A percentile compares a stretch with the other conserved stretches of the same genome.
Conservation (phyloP, 164 flowering plant species). For the Magnolia officinalis region DNA sequence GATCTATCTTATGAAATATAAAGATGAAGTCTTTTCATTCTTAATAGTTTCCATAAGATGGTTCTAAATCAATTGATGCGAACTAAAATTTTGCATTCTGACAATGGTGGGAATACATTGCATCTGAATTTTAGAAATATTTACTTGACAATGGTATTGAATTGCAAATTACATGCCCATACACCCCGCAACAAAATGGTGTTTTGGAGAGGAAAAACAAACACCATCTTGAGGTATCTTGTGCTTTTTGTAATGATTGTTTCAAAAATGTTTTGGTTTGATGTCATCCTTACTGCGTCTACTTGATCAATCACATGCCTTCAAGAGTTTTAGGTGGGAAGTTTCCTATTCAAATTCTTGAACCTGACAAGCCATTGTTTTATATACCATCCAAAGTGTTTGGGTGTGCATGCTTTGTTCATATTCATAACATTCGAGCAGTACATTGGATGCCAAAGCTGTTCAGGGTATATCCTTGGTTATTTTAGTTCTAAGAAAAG, state of each 20-base stretch:
- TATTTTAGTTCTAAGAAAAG: not conserved
- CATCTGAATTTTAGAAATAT: not conserved
- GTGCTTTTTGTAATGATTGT: not conserved
- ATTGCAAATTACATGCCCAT: not conserved
- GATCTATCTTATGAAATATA: not conserved
- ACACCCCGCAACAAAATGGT: not conserved
- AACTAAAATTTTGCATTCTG: not conserved
- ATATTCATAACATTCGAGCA: not conserved
- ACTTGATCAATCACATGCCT: not conserved
- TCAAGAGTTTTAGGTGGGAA: not conserved
- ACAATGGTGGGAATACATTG: not conserved
- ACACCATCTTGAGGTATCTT: not conserved
- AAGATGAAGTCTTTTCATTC: not conserved
- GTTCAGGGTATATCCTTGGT: not conserved
- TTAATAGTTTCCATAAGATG: not conserved
- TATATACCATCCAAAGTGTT: not conserved
- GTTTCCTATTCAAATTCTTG: not conserved
- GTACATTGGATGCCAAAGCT: not conserved
- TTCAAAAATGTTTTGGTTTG: not conserved
- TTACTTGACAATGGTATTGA: not conserved
- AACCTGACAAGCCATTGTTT: not conserved
- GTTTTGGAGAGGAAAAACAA: not conserved
- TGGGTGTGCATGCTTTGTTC: not conserved
- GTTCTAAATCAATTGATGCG: not conserved
- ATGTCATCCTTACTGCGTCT: not conserved